phyloP scores from a whole-genome alignment of 495 filamentous ascomycete genomes.

The Rhizodiscina lignyota region DNA sequence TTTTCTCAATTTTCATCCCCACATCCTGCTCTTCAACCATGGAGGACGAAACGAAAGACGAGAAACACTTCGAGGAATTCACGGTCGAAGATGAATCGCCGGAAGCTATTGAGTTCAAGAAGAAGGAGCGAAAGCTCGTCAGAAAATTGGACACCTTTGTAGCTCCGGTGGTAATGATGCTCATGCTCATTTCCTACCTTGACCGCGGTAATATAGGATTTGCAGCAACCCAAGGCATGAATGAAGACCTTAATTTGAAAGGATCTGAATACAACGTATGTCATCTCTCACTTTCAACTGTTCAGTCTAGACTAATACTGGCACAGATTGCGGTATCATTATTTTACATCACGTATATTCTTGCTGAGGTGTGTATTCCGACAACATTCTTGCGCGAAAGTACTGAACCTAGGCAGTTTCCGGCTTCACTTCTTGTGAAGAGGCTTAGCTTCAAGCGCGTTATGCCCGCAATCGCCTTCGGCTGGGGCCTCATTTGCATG shows the following conservation, averaged over 20 bases:
- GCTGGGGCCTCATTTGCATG: conserved; percentile 59
- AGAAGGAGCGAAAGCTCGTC: conserved; percentile 12
- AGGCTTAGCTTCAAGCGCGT: conserved; percentile 47
- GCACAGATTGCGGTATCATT: conserved; percentile 52
- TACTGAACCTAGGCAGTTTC: too few species aligned
- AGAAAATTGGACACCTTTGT: conserved; percentile 25
- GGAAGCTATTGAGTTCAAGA: conserved; percentile 7
- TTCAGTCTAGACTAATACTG: too few species aligned
- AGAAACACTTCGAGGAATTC: too few species aligned
- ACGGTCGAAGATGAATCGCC: too few species aligned
- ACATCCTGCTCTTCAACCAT: too few species aligned
- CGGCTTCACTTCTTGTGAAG: conserved; percentile 48
- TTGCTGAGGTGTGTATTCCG: too few species aligned
- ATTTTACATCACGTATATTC: conserved; percentile 49
- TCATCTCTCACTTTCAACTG: too few species aligned
- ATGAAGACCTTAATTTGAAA: conserved; percentile 44
- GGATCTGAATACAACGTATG: conserved; percentile 54
- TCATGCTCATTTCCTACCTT: conserved; percentile 25
- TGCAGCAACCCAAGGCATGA: conserved; percentile 48
- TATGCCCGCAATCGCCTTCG: conserved; percentile 43
- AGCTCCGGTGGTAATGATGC: conserved; percentile 23
- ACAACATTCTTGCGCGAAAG: too few species aligned
- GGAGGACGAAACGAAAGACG: too few species aligned
- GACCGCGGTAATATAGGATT: conserved; percentile 63
- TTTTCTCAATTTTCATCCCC: too few species aligned